Evolutionary conservation across 192 early-diverging fungal genomes (phyloP), one percentile per base, ranked within the genome.

Genomic region (Ambispora gerdemannii): DNA sequence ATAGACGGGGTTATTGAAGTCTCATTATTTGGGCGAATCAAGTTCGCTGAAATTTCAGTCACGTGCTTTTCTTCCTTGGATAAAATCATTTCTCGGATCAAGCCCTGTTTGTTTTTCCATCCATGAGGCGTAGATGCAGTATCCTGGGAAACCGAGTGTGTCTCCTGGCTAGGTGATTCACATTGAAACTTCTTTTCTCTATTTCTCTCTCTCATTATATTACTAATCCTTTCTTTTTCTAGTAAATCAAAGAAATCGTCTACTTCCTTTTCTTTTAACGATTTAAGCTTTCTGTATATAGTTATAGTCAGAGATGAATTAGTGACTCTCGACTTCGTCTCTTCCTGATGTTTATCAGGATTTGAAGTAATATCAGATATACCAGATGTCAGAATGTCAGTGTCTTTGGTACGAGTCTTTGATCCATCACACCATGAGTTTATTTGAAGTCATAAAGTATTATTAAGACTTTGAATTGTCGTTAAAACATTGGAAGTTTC

Each of bases 151-250:
- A 24, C 17, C 22, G 25, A 34, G 34, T 34, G 1, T 62, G 19
- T 35, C 22, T 62, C 60, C 47, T 63, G 62, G n/a, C n/a, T n/a
- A n/a, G n/a, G n/a, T n/a, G n/a, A n/a, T n/a, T n/a, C n/a, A 49
- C 28, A 22, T 43, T 25, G 43, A 1, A 36, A 13, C 35, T 63
- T 36, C 62, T 47, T 22, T 38, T 43, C 25, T 28, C 35, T 36
- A n/a, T 20, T 63, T 7, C n/a, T n/a, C n/a, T n/a, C n/a, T n/a
- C n/a, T n/a, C n/a, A n/a, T n/a, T n/a, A n/a, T n/a, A n/a, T n/a
- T 49, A 63, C 62, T 63, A 63, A 36, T 25, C 20, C 22, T 0
- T 43, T 63, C 62, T 15, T 63, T 63, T 43, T 63, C 20, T 43
- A 1, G 17, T 43, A 30, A 63, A 63, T 62, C 17, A 3, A 62